phyloP scores from a whole-genome alignment of 139 green algal genomes.

The Chlorella sp. region DNA sequence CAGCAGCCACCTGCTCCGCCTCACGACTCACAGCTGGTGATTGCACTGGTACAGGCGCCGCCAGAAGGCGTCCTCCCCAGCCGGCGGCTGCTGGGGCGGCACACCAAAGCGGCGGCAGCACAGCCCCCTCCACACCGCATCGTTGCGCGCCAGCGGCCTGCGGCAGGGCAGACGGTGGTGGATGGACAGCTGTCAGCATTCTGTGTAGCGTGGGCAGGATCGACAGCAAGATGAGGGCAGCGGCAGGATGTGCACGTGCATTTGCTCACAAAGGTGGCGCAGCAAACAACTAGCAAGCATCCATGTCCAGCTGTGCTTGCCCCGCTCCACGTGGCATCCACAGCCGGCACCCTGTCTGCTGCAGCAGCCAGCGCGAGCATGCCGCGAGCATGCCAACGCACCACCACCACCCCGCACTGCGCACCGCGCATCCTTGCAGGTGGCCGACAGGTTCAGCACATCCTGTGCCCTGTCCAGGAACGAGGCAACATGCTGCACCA shows the following conservation, averaged over 20 bases:
- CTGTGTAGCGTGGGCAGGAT: too few species aligned
- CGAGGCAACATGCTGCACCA: not conserved
- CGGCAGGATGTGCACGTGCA: too few species aligned
- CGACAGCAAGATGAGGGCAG: not conserved
- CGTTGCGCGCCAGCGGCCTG: constrained; percentile 27
- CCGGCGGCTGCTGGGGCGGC: not conserved
- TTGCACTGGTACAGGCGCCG: constrained; percentile 43
- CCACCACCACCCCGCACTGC: too few species aligned
- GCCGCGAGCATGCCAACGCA: too few species aligned
- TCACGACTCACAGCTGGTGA: not conserved
- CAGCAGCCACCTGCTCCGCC: too few species aligned
- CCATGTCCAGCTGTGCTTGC: too few species aligned
- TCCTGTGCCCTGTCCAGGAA: constrained; percentile 33
- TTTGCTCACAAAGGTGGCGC: too few species aligned
- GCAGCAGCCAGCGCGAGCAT: too few species aligned
- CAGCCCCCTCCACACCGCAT: constrained; percentile 41
- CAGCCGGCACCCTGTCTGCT: too few species aligned
- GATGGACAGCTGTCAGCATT: not conserved
- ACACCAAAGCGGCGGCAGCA: constrained; percentile 39
- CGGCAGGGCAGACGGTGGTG: not conserved
- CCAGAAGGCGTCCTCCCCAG: constrained; percentile 27
- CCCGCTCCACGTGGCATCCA: too few species aligned
- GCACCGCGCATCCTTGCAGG: constrained; percentile 22
- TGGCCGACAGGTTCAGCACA: constrained; percentile 7
- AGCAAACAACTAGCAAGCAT: too few species aligned